Evolutionary conservation across 257 asterid genomes (phyloP), one percentile per base, ranked within the genome.

Genomic region (Parsonsia alboflavescens): DNA sequence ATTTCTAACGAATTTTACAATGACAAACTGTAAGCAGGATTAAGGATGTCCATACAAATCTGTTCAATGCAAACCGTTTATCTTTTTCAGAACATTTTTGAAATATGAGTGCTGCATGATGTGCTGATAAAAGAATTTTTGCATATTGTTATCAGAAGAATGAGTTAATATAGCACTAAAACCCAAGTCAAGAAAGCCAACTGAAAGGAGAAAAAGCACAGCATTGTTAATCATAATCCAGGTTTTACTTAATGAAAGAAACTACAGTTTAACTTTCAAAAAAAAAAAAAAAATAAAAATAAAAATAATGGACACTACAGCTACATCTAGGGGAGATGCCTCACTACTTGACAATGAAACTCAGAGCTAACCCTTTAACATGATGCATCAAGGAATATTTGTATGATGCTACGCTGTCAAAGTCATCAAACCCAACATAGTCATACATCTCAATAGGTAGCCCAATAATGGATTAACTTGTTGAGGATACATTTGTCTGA

Each of bases 401-500:
- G 69, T 41, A 46, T 15, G 26, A 63, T 61, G 67, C 21, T 61
- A 61, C 21, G 1, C 9, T 61, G 44, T 1, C 67, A 61, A 6
- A 33, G 10, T 61, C 67, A 63, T 36, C 68, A 63, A 36, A 15
- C 21, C 68, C 46, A 41, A 16, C 68, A 6, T 21, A 63, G 36
- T 41, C 24, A 13, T 33, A 36, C 68, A 63, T 63, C 46, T 63
- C 45, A 17, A 30, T 6, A 63, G 7, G 46, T 6, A 15, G 24
- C 46, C 45, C 45, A 15, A 17, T 4, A 63, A 33, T 63, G 24
- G 45, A 45, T 50, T 30, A 70, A 36, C 57, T 28, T 1, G 82
- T 22, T 62, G 81, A 44, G 8, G 71, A 62, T 13, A 44, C 72
- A 54, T 26, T 68, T 36, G 77, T 70, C 42, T 73, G 67, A 72